Conservation (phyloP, 306 rosid genomes). For the Cucurbita pepo region DNA sequence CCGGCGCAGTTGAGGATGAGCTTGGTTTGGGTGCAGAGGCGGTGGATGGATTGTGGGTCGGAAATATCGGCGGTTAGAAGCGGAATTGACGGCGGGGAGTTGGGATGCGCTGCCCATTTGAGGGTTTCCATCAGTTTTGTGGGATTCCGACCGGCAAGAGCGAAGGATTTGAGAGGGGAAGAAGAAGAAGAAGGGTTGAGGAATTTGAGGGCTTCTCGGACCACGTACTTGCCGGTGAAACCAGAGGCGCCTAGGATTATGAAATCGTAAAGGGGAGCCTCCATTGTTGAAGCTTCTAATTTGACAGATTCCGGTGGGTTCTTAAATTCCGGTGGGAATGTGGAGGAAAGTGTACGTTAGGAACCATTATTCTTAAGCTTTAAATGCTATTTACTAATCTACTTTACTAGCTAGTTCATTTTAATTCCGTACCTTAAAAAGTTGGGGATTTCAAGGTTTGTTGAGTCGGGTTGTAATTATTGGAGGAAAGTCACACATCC, state of each 20-base stretch:
- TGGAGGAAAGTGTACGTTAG: no score
- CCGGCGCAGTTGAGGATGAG: slow-evolving; percentile 87
- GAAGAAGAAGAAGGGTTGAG: slow-evolving; percentile 25
- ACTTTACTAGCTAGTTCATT: no score
- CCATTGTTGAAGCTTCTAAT: slow-evolving; percentile 8
- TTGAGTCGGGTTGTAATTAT: no score
- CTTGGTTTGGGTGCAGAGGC: slow-evolving; percentile 43
- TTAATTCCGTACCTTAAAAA: no score
- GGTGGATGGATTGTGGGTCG: slow-evolving; percentile 41
- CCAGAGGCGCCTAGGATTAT: slow-evolving; percentile 76
- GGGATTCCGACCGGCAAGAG: slow-evolving; percentile 64
- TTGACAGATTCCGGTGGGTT: no score
- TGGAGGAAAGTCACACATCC: no score
- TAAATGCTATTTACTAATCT: no score
- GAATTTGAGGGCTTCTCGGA: slow-evolving; percentile 57
- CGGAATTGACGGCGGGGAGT: slow-evolving; percentile 37
- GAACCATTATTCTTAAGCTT: no score
- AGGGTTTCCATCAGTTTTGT: slow-evolving; percentile 41
- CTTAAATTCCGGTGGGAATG: no score
- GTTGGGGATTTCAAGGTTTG: no score
- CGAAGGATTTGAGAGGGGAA: slow-evolving; percentile 48
- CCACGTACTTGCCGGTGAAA: slow-evolving; percentile 75
- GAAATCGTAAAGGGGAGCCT: slow-evolving; percentile 27
- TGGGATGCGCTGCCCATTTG: slow-evolving; percentile 47
- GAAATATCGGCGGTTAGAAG: slow-evolving; percentile 46